phyloP scores from a whole-genome alignment of 1,139 yeast species.

The Taiozyma onychis region DNA sequence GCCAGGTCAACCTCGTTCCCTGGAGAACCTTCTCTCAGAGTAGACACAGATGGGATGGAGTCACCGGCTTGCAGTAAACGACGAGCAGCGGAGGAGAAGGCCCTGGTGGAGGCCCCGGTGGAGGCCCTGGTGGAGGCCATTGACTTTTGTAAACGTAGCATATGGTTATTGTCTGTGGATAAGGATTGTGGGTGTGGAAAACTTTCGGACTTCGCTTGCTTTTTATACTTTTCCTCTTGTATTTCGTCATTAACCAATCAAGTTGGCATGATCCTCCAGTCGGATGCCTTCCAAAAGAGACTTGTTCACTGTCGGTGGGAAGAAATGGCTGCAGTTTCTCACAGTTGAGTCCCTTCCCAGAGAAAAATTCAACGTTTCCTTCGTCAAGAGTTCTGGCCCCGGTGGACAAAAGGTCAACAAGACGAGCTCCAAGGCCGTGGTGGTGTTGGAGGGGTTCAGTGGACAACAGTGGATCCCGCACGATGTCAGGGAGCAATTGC shows the following conservation, averaged over 20 bases:
- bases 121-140: slow-evolving; percentile 11
- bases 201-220: no score
- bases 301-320: no score
- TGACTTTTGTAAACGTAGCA: slow-evolving; percentile 1
- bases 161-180: no score
- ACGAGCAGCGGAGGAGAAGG: slow-evolving; percentile 31
- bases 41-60: slow-evolving; percentile 47
- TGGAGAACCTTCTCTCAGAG: slow-evolving; percentile 61
- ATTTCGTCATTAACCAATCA: no score
- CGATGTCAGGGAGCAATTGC: slow-evolving; percentile 41
- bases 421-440: slow-evolving; percentile 71
- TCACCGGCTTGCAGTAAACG: slow-evolving; percentile 46
- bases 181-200: no score
- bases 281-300: no score
- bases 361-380: slow-evolving; percentile 45
- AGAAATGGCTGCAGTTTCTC: slow-evolving; percentile 39
- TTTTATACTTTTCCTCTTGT: no score
- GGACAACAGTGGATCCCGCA: slow-evolving; percentile 60
- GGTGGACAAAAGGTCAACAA: slow-evolving; percentile 96
- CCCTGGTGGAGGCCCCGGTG: slow-evolving; percentile 17
- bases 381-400: slow-evolving; percentile 80
- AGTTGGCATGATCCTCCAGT: no score
- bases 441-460: slow-evolving; percentile 50
- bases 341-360: slow-evolving; percentile 40
- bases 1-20: slow-evolving; percentile 59